Percentiles rank a stretch among this genome's conserved stretches.
Conservation (phyloP, 306 rosid genomes). For the Acmispon strigosus region DNA sequence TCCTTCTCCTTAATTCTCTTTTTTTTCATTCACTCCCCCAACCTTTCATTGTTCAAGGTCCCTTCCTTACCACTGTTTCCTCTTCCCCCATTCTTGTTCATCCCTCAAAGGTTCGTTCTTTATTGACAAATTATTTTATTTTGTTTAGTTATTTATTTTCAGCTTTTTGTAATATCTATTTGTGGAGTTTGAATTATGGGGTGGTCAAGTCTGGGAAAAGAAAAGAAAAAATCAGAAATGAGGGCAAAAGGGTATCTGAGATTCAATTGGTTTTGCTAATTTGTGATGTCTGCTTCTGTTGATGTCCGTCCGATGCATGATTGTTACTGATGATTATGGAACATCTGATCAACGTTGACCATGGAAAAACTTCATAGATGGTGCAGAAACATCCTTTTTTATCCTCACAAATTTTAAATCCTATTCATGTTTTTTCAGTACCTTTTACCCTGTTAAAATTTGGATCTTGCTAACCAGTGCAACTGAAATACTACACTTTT, state of each 20-base stretch:
- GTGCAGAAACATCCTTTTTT: neutral
- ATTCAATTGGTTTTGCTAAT: neutral
- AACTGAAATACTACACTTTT: no score
- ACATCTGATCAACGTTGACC: neutral
- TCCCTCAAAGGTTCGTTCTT: conserved; percentile 11
- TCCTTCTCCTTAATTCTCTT: neutral
- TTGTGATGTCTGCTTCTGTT: neutral
- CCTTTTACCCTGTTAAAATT: neutral
- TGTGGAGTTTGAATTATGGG: neutral
- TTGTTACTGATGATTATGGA: neutral
- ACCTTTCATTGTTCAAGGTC: neutral
- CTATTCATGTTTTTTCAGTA: neutral
- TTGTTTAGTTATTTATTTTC: neutral
- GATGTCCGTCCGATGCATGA: neutral
- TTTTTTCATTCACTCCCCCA: neutral
- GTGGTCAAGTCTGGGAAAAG: conserved; percentile 2
- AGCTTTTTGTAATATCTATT: neutral
- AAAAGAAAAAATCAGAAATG: neutral
- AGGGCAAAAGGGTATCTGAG: neutral
- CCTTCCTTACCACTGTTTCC: neutral
- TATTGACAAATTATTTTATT: neutral
- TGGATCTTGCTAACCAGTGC: no score
- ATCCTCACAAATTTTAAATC: neutral
- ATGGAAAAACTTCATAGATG: neutral
- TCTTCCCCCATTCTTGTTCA: neutral